phyloP scores from a whole-genome alignment of 169 alveolate genomes.

The Hepatocystis sp. region DNA sequence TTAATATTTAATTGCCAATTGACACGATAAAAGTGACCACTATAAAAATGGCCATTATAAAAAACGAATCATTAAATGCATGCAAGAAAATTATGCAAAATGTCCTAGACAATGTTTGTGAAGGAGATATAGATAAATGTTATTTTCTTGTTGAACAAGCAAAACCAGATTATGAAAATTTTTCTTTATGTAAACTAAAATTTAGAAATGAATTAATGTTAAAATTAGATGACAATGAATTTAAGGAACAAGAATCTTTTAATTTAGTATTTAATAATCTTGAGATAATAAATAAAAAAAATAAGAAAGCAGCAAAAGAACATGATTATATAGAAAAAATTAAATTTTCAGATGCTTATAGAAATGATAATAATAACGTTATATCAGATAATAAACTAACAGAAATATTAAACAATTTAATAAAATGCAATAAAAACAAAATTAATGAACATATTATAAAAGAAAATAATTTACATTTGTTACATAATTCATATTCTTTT shows the following conservation, averaged over 20 bases:
- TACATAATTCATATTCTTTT: slow-evolving; percentile 48
- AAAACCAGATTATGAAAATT: neutral
- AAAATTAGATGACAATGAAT: slow-evolving; percentile 12
- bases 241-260: slow-evolving; percentile 41
- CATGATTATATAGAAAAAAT: slow-evolving; percentile 19
- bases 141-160: slow-evolving; percentile 50
- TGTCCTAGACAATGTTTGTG: slow-evolving; percentile 8
- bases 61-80: slow-evolving; percentile 6
- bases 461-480: slow-evolving; percentile 6
- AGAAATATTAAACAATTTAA: slow-evolving; percentile 19
- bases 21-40: neutral
- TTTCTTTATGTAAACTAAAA: slow-evolving; percentile 49
- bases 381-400: slow-evolving; percentile 31
- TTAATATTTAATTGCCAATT: neutral
- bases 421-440: slow-evolving; percentile 21
- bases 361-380: too few relatives aligned
- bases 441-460: slow-evolving; percentile 7
- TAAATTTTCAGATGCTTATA: slow-evolving; percentile 10
- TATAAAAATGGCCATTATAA: slow-evolving; percentile 36
- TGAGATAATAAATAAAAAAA: slow-evolving; percentile 23
- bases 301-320: slow-evolving; percentile 39
- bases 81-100: slow-evolving; percentile 27
- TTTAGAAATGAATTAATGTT: slow-evolving; percentile 53
- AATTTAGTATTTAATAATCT: slow-evolving; percentile 33
- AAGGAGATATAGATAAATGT: slow-evolving; percentile 18